Conservation (phyloP, 805 yeast species). For the Clavispora asparagi region DNA sequence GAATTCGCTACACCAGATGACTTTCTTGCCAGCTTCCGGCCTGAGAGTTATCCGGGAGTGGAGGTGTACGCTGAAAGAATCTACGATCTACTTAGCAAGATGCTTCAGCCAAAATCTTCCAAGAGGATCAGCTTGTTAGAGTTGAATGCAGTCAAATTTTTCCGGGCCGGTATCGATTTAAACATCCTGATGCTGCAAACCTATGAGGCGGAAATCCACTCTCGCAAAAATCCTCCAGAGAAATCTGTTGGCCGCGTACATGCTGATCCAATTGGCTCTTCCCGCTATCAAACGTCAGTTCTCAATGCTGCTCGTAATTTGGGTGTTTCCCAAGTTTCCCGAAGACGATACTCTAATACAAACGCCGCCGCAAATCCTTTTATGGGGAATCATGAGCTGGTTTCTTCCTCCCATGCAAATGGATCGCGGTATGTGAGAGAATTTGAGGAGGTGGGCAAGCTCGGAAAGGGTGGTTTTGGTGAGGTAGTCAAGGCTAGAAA, state of each 20-base stretch:
- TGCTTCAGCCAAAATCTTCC: slow-evolving; percentile 60
- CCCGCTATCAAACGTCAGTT: slow-evolving; percentile 7
- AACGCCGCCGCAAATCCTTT: slow-evolving; percentile 1
- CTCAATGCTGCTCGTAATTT: slow-evolving; percentile 9
- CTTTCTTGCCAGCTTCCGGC: slow-evolving; percentile 22
- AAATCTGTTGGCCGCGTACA: not conserved
- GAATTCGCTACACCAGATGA: slow-evolving; percentile 45
- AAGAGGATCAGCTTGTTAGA: slow-evolving; percentile 82
- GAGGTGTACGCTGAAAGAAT: slow-evolving; percentile 62
- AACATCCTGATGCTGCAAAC: not conserved
- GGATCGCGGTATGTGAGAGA: slow-evolving; percentile 72
- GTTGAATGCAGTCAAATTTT: slow-evolving; percentile 73
- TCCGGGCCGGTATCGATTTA: slow-evolving; percentile 53
- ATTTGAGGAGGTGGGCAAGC: slow-evolving; percentile 86
- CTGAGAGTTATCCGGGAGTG: slow-evolving; percentile 46
- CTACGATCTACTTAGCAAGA: slow-evolving; percentile 57
- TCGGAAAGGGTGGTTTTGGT: slow-evolving; percentile 96
- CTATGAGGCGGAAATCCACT: not conserved
- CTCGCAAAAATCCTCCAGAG: not conserved
- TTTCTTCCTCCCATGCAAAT: not conserved
- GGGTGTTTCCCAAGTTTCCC: slow-evolving; percentile 3
- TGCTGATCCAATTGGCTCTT: slow-evolving; percentile 9
- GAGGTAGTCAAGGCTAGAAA: slow-evolving; percentile 97
- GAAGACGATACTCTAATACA: slow-evolving; percentile 21
- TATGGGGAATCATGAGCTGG: not conserved